Conservation (phyloP, 106 monocot species). For the Alisma plantagoaquatica region DNA sequence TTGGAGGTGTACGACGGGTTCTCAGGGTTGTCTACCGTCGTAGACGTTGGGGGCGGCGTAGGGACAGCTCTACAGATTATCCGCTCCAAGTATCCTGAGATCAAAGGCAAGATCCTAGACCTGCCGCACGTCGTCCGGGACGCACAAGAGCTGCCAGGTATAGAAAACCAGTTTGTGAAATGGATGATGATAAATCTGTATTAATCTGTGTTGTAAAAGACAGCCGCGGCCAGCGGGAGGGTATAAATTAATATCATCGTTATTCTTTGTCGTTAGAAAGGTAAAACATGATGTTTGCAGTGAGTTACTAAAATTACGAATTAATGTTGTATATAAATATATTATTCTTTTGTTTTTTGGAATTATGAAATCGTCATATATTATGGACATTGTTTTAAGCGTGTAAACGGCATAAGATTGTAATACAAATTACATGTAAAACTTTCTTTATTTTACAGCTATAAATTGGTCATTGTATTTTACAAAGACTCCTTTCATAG, state of each 20-base stretch:
- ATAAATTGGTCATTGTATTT: too few species aligned
- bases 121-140: conserved; percentile 8
- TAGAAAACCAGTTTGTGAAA: conserved; percentile 15
- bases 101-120: conserved; percentile 30
- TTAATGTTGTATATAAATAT: too few species aligned
- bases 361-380: too few species aligned
- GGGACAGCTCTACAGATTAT: conserved; percentile 28
- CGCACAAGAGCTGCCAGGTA: background rate
- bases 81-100: conserved; percentile 21
- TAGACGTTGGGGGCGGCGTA: conserved; percentile 35
- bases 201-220: conserved; percentile 15
- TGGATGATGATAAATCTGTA: too few species aligned
- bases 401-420: too few species aligned
- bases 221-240: conserved; percentile 12
- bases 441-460: too few species aligned
- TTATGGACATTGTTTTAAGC: too few species aligned
- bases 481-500: too few species aligned
- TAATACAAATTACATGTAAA: too few species aligned
- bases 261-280: conserved; percentile 32
- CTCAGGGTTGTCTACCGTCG: conserved; percentile 7
- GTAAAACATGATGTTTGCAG: conserved; percentile 21
- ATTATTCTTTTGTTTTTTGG: too few species aligned
- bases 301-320: too few species aligned
- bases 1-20: conserved; percentile 27
- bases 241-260: conserved; percentile 33